These are phyloP conservation scores for Citrus maxima DNA, from an alignment of 345 rosid species.

Conservation along the genomic window DNA sequence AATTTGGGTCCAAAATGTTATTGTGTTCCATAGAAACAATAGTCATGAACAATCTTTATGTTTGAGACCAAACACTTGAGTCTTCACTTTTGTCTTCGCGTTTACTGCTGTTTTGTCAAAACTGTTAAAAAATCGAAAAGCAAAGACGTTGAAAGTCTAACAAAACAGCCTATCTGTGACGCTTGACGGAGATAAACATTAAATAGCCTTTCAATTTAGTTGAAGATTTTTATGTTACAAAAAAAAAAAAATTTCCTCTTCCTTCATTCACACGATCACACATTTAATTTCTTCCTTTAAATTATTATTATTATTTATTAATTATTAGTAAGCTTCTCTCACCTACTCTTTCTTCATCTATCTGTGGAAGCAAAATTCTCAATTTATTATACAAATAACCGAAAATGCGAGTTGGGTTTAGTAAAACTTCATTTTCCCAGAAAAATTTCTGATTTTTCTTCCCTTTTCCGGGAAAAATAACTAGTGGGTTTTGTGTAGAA, in stretches of 20 bases:
- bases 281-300: neutral
- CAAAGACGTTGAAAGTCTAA: neutral
- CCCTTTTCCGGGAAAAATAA: neutral
- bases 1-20: no score
- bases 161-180: neutral
- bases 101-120: neutral
- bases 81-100: neutral
- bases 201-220: conserved; percentile 8
- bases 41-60: neutral
- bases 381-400: neutral
- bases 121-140: neutral
- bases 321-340: neutral
- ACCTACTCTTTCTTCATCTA: neutral
- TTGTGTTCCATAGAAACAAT: no score
- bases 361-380: neutral
- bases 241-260: no score
- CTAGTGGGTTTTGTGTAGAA: neutral
- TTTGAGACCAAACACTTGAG: neutral
- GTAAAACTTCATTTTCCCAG: neutral
- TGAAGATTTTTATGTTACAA: neutral
- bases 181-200: neutral
- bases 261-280: neutral
- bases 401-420: neutral
- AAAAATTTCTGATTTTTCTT: neutral
- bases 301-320: neutral